phyloP scores from a whole-genome alignment of 2,329 filamentous ascomycete genomes.

The Aspergillus bombycis region DNA sequence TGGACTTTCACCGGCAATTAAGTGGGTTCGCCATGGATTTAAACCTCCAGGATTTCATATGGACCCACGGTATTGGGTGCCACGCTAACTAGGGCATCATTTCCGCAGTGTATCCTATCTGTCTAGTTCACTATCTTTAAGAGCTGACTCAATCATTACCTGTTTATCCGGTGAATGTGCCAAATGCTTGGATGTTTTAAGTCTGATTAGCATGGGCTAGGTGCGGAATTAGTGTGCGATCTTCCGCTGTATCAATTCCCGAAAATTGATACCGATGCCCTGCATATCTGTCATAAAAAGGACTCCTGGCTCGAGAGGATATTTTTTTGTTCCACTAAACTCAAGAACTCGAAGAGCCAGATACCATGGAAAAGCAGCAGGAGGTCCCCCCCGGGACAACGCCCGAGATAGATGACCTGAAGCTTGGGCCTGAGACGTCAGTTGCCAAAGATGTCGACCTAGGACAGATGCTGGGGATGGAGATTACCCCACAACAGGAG shows the following conservation, averaged over 20 bases:
- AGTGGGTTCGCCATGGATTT: not conserved
- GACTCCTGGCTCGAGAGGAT: not conserved
- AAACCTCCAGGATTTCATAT: not conserved
- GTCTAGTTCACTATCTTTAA: not conserved
- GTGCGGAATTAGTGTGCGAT: not conserved
- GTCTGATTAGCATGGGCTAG: not conserved
- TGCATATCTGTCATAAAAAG: not conserved
- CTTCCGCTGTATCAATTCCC: not conserved
- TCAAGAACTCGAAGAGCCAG: not conserved
- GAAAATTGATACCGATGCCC: not conserved
- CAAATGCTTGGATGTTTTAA: not conserved
- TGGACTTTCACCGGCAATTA: not conserved
- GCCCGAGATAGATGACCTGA: constrained; percentile 20
- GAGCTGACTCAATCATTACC: not conserved
- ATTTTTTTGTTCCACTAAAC: no score
- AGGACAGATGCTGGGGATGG: constrained; percentile 29
- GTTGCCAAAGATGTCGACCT: constrained; percentile 30
- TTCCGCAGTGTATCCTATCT: not conserved
- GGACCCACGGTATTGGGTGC: not conserved
- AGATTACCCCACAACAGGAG: constrained; percentile 27
- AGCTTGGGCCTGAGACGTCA: constrained; percentile 19
- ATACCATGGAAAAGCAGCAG: constrained; percentile 25
- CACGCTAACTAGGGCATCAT: not conserved
- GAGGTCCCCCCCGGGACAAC: not conserved
- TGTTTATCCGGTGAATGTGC: not conserved